Evolutionary conservation across 2,329 filamentous ascomycete genomes (phyloP), one percentile per base, ranked within the genome.

Genomic region (Chaetomiaceae sp.): DNA sequence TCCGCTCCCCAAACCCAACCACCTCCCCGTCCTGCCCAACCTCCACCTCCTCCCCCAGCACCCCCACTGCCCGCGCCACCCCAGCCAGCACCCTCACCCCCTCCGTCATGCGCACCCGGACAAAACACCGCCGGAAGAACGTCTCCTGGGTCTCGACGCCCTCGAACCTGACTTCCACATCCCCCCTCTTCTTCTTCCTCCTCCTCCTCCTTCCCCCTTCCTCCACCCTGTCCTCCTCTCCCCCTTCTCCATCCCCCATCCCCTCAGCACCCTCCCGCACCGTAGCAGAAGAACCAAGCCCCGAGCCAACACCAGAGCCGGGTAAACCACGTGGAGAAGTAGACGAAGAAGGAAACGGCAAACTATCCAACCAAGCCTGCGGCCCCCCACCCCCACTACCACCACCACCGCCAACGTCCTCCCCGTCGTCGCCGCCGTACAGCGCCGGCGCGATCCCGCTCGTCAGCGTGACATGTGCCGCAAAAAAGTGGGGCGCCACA

Each of bases 391-490:
- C n/a, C n/a, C n/a, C n/a, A n/a, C n/a, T n/a, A n/a, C n/a, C n/a
- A n/a, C n/a, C n/a, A n/a, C n/a, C n/a, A n/a, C n/a, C n/a, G n/a
- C n/a, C n/a, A n/a, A n/a, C n/a, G n/a, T n/a, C n/a, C n/a, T n/a
- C n/a, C n/a, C n/a, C 30, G 19, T 40, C 45, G 32, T 42, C 47
- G 49, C 61, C 45, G 32, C 42, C 47, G 49, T 61, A 62, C 12
- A 47, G 7, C 6, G 40, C 39, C 0, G 60, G 58, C 14, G 50
- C 32, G 39, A 64, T 58, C 22, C 51, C 52, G 15, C 56, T 61
- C 10, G 61, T 62, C 12, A 64, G 56, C 6, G 62, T 64, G 42
- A 64, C 46, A 49, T 64, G 62, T 10, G 59, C 56, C 17, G 53
- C 39, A 45, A 64, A 64, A 37, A 38, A 55, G 18, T 55, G 44